Conservation (phyloP, 2,329 filamentous ascomycete species). For the Aspergillus sp. region DNA sequence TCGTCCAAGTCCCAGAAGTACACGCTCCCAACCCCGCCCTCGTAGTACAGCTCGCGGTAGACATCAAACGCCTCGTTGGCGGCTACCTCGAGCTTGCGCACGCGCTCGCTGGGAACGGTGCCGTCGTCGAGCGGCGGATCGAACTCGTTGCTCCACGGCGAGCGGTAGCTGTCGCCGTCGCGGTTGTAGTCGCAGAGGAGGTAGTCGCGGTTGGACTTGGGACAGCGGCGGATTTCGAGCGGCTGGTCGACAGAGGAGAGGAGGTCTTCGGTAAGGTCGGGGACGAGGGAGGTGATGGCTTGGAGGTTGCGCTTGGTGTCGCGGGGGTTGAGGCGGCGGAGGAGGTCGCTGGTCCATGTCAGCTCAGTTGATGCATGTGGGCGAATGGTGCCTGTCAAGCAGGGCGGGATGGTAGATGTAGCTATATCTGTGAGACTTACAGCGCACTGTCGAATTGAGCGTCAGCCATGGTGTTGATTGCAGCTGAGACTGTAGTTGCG, state of each 20-base stretch:
- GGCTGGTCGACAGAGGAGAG: slow-evolving; percentile 97
- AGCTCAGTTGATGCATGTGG: slow-evolving; percentile 12
- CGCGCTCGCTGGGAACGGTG: slow-evolving; percentile 78
- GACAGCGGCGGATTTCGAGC: slow-evolving; percentile 74
- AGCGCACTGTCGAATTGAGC: slow-evolving; percentile 44
- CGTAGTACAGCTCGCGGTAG: slow-evolving; percentile 85
- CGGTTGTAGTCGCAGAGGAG: slow-evolving; percentile 99
- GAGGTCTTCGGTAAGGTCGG: slow-evolving; percentile 91
- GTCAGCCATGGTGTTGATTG: slow-evolving; percentile 32
- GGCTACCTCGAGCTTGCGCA: slow-evolving; percentile 85
- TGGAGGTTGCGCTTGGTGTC: slow-evolving; percentile 81
- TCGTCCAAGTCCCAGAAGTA: slow-evolving; percentile 99
- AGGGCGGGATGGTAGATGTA: not conserved
- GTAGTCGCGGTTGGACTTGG: slow-evolving; percentile 85
- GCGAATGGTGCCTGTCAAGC: not conserved
- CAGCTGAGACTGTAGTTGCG: slow-evolving; percentile 3
- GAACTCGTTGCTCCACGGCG: slow-evolving; percentile 98
- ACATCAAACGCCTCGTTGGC: slow-evolving; percentile 96
- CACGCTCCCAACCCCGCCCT: slow-evolving; percentile 89
- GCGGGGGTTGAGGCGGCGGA: slow-evolving; percentile 93
- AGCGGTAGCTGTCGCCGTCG: slow-evolving; percentile 93
- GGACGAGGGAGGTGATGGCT: slow-evolving; percentile 77
- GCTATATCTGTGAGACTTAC: slow-evolving; percentile 24
- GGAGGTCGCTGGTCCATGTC: slow-evolving; percentile 65
- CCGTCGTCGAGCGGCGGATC: slow-evolving; percentile 84